These are phyloP conservation scores for Neurospora sp. DNA, from an alignment of 495 filamentous ascomycete species.

Conservation along the genomic window DNA sequence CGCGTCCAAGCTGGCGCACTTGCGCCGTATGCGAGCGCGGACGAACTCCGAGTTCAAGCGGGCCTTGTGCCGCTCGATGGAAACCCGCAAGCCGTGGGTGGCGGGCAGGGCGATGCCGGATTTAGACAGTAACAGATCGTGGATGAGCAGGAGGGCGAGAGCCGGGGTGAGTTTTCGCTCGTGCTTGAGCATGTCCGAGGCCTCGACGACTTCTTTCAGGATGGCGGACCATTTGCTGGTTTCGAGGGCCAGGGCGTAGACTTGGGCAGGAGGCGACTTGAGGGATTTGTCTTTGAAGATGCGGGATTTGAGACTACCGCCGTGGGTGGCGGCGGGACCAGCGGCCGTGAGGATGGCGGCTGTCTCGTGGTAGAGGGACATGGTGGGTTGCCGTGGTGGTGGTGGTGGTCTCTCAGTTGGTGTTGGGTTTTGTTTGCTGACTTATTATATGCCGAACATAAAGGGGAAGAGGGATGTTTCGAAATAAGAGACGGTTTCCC, in stretches of 20 bases:
- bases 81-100: conserved; percentile 62
- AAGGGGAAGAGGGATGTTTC: background rate
- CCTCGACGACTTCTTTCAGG: conserved; percentile 77
- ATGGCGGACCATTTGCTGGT: conserved; percentile 83
- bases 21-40: conserved; percentile 61
- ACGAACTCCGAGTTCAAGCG: conserved; percentile 73
- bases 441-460: background rate
- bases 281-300: conserved; percentile 61
- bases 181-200: conserved; percentile 52
- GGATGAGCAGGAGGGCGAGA: conserved; percentile 70
- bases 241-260: conserved; percentile 79
- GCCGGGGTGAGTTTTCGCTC: conserved; percentile 84
- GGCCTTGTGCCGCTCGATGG: conserved; percentile 72
- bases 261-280: conserved; percentile 67
- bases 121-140: conserved; percentile 78
- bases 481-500: background rate
- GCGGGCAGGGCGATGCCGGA: conserved; percentile 67
- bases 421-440: background rate
- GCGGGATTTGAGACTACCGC: conserved; percentile 72
- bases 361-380: conserved; percentile 96
- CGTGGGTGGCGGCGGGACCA: conserved; percentile 28
- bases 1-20: conserved; percentile 52
- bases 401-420: background rate
- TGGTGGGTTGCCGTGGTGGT: conserved; percentile 1
- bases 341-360: conserved; percentile 58